Percentiles rank a stretch among this genome's conserved stretches.
Conservation (phyloP, 2,329 filamentous ascomycete species). For the Monosporascus sp. region DNA sequence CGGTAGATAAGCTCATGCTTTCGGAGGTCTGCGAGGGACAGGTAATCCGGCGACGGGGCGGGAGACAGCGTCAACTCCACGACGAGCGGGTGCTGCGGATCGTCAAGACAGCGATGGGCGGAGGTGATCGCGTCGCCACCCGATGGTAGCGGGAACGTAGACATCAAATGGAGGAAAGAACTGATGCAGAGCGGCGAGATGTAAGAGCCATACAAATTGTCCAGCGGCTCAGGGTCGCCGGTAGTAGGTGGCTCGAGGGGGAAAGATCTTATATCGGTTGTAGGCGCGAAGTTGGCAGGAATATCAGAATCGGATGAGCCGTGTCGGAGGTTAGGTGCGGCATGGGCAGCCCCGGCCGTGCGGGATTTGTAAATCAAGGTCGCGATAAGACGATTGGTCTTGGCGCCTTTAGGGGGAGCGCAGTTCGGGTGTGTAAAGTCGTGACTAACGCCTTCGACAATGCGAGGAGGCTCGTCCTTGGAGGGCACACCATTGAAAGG, state of each 20-base stretch:
- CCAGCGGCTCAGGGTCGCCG: slow-evolving; percentile 52
- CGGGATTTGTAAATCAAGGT: slow-evolving; percentile 58
- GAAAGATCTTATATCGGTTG: slow-evolving; percentile 52
- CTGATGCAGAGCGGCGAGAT: slow-evolving; percentile 61
- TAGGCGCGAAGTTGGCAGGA: slow-evolving; percentile 53
- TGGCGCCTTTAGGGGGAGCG: slow-evolving; percentile 43
- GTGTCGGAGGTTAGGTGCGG: slow-evolving; percentile 30
- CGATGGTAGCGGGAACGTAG: slow-evolving; percentile 50
- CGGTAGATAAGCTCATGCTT: slow-evolving; percentile 77
- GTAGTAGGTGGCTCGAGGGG: slow-evolving; percentile 50
- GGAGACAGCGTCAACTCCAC: slow-evolving; percentile 63
- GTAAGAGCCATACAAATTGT: slow-evolving; percentile 61
- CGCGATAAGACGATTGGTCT: slow-evolving; percentile 50
- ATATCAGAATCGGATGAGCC: slow-evolving; percentile 35
- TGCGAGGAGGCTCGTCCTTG: slow-evolving; percentile 51
- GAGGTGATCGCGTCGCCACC: slow-evolving; percentile 51
- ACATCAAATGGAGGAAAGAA: slow-evolving; percentile 62
- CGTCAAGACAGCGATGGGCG: slow-evolving; percentile 61
- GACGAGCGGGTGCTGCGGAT: slow-evolving; percentile 52
- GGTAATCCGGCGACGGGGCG: slow-evolving; percentile 55
- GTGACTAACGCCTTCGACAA: slow-evolving; percentile 59
- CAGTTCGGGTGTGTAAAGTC: slow-evolving; percentile 60
- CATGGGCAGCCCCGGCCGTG: slow-evolving; percentile 26
- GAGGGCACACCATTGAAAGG: slow-evolving; percentile 58
- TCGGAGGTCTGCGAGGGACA: slow-evolving; percentile 63